Evolutionary conservation across 192 early-diverging fungal genomes (phyloP), one percentile per base, ranked within the genome.

Genomic region (Lunasporangiospora selenospora): DNA sequence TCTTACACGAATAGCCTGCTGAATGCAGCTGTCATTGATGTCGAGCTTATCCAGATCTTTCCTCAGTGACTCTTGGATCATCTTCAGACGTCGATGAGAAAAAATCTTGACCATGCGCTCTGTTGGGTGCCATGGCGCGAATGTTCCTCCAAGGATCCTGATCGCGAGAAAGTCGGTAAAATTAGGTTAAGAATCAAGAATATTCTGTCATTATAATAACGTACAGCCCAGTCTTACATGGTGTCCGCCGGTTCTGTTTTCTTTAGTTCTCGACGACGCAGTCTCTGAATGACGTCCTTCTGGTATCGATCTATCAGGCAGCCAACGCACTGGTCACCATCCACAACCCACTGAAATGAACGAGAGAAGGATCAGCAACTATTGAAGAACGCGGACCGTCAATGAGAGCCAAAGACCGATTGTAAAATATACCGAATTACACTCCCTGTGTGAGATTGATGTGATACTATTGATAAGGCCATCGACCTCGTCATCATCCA

Each of bases 1-100:
- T 40, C 53, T 31, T 42, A 56, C 53, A 3, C 53, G 37, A 30
- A 56, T 58, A 5, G 55, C 41, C 7, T 9, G n/a, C 16, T 18
- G 55, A 32, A 58, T 58, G 18, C 42, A 45, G 21, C 27, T 26
- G 31, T 58, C 55, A 16, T 58, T 34, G 27, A 58, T 58, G n/a
- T 58, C 55, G 43, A 46, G 44, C 39, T 3, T 4, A 31, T 58
- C 43, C 41, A 46, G 11, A 21, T 58, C 43, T 34, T 46, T 46
- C 27, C 18, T 46, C 15, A 58, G 42, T 5, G 55, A 58, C 9
- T 5, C 31, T 34, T 46, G 41, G 3, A 58, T 58, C n/a, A 19
- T 36, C 30, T 34, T 40, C 4, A 58, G 55, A 26, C 43, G 12
- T 24, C n/a, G 30, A 19, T 43, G 10, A 8, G 30, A 6, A 30